phyloP scores from a whole-genome alignment of 2,329 filamentous ascomycete species.

The Myriosclerotinia duriaeana region DNA sequence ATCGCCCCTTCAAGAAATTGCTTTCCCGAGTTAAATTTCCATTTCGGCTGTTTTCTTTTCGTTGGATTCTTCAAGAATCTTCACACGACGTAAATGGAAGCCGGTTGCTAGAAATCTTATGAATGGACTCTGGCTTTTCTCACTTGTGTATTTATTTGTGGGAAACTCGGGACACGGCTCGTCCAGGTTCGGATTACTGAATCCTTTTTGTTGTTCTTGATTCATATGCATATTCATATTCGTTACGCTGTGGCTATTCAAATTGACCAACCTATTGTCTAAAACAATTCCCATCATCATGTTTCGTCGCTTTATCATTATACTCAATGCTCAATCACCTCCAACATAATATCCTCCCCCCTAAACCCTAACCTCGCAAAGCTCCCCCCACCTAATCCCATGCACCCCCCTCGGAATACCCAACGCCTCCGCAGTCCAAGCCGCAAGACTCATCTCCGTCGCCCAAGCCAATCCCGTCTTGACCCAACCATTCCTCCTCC shows the following conservation, averaged over 20 bases:
- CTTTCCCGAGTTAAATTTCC: too few relatives aligned
- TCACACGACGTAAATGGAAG: too few relatives aligned
- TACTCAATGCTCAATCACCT: not conserved
- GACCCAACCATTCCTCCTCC: constrained; percentile 40
- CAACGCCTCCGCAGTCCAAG: constrained; percentile 41
- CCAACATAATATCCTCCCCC: not conserved
- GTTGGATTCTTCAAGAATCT: too few relatives aligned
- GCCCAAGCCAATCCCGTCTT: constrained; percentile 41
- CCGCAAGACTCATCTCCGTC: constrained; percentile 41
- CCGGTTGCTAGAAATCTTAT: too few relatives aligned
- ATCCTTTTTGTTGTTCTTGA: not conserved
- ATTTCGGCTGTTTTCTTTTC: too few relatives aligned
- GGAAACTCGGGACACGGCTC: too few relatives aligned
- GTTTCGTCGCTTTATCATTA: not conserved
- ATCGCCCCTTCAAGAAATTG: too few relatives aligned
- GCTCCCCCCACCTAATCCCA: constrained; percentile 39
- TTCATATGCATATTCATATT: not conserved
- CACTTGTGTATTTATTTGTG: too few relatives aligned
- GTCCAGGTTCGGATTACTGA: not conserved
- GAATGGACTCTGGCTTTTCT: too few relatives aligned
- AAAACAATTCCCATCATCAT: not conserved
- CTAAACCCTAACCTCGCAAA: constrained; percentile 32
- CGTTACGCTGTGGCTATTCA: not conserved
- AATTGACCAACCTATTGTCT: not conserved
- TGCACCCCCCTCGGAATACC: constrained; percentile 41